Evolutionary conservation across 768 basidiomycete species (phyloP).

Genomic region (Suillus spraguei): DNA sequence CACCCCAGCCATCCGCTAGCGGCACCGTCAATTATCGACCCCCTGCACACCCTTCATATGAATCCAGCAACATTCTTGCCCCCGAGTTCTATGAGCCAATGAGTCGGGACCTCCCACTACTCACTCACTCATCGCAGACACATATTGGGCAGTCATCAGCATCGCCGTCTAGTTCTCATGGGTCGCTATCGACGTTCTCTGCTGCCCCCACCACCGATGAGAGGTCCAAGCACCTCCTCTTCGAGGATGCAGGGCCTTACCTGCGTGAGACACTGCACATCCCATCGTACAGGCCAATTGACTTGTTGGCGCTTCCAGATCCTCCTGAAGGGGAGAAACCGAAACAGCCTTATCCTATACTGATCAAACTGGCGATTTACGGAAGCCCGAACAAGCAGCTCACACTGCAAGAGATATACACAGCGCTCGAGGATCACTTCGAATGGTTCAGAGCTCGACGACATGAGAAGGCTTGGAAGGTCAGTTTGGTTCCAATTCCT

Average conservation of each 20-base stretch:
- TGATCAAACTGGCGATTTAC: slow-evolving; percentile 67
- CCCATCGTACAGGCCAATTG: slow-evolving; percentile 29
- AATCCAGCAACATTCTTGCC: slow-evolving; percentile 13
- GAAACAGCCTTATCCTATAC: slow-evolving; percentile 43
- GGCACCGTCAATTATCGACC: slow-evolving; percentile 20
- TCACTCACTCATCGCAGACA: slow-evolving; percentile 15
- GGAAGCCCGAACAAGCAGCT: slow-evolving; percentile 55
- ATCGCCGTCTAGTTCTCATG: slow-evolving; percentile 17
- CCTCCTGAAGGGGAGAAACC: slow-evolving; percentile 43
- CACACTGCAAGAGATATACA: slow-evolving; percentile 67
- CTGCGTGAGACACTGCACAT: slow-evolving; percentile 46
- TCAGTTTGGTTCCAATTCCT: slow-evolving; percentile 29
- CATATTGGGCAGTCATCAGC: slow-evolving; percentile 18
- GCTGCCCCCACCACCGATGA: background rate
- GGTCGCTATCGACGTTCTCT: slow-evolving; percentile 18
- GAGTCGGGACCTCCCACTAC: background rate
- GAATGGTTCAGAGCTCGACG: slow-evolving; percentile 50
- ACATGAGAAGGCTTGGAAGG: slow-evolving; percentile 61
- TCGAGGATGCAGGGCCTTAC: slow-evolving; percentile 44
- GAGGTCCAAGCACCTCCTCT: slow-evolving; percentile 12
- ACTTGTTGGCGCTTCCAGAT: slow-evolving; percentile 43
- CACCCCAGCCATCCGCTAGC: slow-evolving; percentile 16
- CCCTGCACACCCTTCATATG: slow-evolving; percentile 16
- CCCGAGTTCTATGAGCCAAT: slow-evolving; percentile 18
- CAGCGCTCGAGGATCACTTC: slow-evolving; percentile 55